Evolutionary conservation across 306 rosid genomes (phyloP), one percentile per base, ranked within the genome.

Genomic region (Glycine soja): DNA sequence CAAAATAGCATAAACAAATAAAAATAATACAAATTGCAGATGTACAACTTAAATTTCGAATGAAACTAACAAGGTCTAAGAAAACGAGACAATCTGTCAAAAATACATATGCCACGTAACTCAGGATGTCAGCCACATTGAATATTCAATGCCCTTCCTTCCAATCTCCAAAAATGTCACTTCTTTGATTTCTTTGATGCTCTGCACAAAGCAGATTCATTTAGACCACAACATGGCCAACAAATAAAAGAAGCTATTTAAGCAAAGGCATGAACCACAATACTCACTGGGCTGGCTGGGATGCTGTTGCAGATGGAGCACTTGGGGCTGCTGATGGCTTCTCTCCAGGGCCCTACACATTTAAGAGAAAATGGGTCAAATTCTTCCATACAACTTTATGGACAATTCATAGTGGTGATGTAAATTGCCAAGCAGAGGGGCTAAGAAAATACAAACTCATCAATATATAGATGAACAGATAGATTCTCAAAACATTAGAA

Each of bases 341-440:
- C 6, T 88, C 97, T 45, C 87, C 92, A 32, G 97, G 98, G 72
- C 98, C 98, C 98, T 95, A 78, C 16, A 53, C 15, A 36, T 70
- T 63, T 46, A 71, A 10, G 9, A 0, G 73, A 68, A 34, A 34
- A 34, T 65, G 30, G 34, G 72, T 78, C 79, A 84, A 40, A 63
- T 47, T 14, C 18, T 36, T 34, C 69, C 34, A 19, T 4, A 40
- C 7, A 43, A 77, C 77, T 51, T 59, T 11, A 32, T 24, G 40
- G 14, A 43, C 48, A 56, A 43, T 36, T 53, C 32, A 7, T 0
- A 34, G 11, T 1, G 16, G 11, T 1, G 16, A 7, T 0, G 8
- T 7, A 68, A 3, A 46, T 53, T 14, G 46, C 64, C 0, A 8
- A 8, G 45, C 3, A 13, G 30, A 36, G 8, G 0, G 0, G n/a